phyloP scores from a whole-genome alignment of 257 asterid species.

The Solanum rostratum region DNA sequence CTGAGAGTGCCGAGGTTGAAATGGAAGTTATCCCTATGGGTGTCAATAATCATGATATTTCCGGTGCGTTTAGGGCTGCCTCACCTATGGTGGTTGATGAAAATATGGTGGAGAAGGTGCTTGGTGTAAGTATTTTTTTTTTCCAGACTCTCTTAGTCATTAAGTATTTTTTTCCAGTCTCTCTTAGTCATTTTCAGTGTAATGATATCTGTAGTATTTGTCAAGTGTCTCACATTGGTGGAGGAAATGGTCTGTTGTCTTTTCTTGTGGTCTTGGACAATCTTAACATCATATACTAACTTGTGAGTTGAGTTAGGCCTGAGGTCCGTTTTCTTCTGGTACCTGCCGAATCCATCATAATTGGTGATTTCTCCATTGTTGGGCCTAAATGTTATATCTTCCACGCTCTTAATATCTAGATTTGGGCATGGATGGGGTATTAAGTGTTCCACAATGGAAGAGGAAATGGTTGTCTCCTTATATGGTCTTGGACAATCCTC shows the following conservation, averaged over 20 bases:
- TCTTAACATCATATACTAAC: not conserved
- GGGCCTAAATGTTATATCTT: not conserved
- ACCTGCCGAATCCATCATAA: not conserved
- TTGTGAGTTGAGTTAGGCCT: not conserved
- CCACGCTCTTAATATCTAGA: not conserved
- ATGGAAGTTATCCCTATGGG: conserved; percentile 96
- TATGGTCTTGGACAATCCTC: not conserved
- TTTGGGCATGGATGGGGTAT: not conserved
- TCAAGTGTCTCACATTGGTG: not conserved
- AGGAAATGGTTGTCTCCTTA: not conserved
- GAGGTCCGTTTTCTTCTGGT: not conserved
- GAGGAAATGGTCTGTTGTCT: not conserved
- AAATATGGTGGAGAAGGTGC: conserved; percentile 90
- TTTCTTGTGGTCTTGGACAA: not conserved
- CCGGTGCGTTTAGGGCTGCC: conserved; percentile 51
- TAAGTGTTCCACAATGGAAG: not conserved
- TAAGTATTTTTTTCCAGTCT: not conserved
- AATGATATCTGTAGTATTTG: not conserved
- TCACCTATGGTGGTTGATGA: conserved; percentile 81
- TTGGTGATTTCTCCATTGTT: not conserved
- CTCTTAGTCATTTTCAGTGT: not conserved
- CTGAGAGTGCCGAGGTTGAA: conserved; percentile 93
- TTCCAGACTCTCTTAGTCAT: not conserved
- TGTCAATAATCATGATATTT: conserved; percentile 65
- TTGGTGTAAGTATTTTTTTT: conserved; percentile 62